Conservation (phyloP, 805 yeast genomes). For the Candida pseudofarinosa region DNA sequence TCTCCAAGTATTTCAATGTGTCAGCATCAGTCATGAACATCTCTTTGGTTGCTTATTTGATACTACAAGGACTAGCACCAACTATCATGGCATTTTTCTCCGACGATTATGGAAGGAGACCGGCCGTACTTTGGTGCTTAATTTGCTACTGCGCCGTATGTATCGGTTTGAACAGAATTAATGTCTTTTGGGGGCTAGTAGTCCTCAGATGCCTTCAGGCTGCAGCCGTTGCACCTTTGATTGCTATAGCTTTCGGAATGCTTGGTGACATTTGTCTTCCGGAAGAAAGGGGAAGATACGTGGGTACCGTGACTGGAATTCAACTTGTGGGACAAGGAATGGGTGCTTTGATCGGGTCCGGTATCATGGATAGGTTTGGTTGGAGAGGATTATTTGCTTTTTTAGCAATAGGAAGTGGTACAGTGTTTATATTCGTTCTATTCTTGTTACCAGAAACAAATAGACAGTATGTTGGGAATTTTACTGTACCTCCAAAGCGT, state of each 20-base stretch:
- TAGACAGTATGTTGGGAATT: conserved; percentile 70
- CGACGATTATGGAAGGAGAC: conserved; percentile 70
- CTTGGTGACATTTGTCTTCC: conserved; percentile 70
- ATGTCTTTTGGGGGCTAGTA: conserved; percentile 57
- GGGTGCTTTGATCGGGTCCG: conserved; percentile 66
- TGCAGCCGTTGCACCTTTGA: conserved; percentile 69
- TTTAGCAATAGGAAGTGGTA: conserved; percentile 59
- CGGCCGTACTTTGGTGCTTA: conserved; percentile 54
- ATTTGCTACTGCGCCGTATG: conserved; percentile 56
- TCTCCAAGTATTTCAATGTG: conserved; percentile 53
- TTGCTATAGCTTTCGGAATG: conserved; percentile 66
- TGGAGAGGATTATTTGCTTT: conserved; percentile 86
- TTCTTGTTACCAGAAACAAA: conserved; percentile 68
- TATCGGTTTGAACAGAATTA: conserved; percentile 59
- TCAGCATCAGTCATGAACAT: conserved; percentile 58
- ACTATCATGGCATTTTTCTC: conserved; percentile 64
- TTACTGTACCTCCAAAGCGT: conserved; percentile 51
- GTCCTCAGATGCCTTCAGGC: conserved; percentile 75
- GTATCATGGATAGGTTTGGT: conserved; percentile 27
- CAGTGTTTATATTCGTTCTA: conserved; percentile 21
- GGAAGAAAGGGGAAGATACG: conserved; percentile 63
- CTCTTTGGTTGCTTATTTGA: conserved; percentile 71
- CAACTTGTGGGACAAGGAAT: conserved; percentile 71
- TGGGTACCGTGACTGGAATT: conserved; percentile 63
- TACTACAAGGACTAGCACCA: conserved; percentile 77